These are phyloP conservation scores for Leucogyrophana mollusca DNA, from an alignment of 768 basidiomycete species.

Conservation along the genomic window DNA sequence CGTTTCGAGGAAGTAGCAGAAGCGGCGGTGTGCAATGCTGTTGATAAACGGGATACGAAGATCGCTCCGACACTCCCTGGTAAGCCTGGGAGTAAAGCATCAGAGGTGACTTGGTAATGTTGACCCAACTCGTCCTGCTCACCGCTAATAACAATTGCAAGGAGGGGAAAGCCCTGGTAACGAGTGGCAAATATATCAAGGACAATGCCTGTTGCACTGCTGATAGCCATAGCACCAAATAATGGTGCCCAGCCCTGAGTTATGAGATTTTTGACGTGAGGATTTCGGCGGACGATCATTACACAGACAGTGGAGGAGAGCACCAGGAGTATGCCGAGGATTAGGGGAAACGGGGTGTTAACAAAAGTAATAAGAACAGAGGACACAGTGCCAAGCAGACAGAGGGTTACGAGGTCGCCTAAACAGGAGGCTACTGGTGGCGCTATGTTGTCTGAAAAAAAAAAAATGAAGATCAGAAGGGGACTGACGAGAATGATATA, in stretches of 20 bases:
- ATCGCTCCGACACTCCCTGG: slow-evolving; percentile 91
- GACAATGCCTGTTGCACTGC: slow-evolving; percentile 86
- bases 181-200: slow-evolving; percentile 86
- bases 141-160: slow-evolving; percentile 89
- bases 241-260: slow-evolving; percentile 88
- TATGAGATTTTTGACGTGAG: slow-evolving; percentile 68
- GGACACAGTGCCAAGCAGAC: slow-evolving; percentile 75
- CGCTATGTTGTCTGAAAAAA: slow-evolving; percentile 81
- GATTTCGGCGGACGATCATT: slow-evolving; percentile 61
- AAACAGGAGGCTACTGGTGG: slow-evolving; percentile 91
- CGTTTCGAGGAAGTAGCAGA: slow-evolving; percentile 8
- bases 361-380: slow-evolving; percentile 67
- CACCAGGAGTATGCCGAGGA: slow-evolving; percentile 48
- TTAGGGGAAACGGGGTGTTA: slow-evolving; percentile 62
- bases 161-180: slow-evolving; percentile 84
- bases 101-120: neutral
- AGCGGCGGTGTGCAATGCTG: slow-evolving; percentile 72
- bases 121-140: slow-evolving; percentile 21
- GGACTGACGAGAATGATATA: neutral
- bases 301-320: slow-evolving; percentile 51
- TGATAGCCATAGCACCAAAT: slow-evolving; percentile 87
- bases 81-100: slow-evolving; percentile 48
- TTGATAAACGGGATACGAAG: slow-evolving; percentile 88
- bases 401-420: slow-evolving; percentile 89
- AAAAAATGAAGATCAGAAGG: neutral